These are phyloP conservation scores for Margaritispora aquatica DNA, from an alignment of 495 filamentous ascomycete species.

Conservation along the genomic window DNA sequence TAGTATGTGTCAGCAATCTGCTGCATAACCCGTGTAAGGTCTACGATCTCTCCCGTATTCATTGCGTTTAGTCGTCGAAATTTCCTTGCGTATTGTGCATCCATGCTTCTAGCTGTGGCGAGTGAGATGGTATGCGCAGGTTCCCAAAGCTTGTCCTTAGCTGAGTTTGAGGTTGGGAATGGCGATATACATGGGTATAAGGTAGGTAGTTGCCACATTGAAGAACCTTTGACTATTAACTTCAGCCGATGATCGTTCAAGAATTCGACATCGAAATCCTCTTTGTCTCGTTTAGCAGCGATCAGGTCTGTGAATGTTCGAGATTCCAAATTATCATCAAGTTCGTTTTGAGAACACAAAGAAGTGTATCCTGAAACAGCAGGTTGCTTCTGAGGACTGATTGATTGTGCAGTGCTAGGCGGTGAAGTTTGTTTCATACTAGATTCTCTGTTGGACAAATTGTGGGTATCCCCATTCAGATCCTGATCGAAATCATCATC, in stretches of 20 bases:
- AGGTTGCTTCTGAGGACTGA: not conserved
- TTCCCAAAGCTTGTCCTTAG: not conserved
- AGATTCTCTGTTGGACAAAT: not conserved
- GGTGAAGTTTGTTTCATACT: not conserved
- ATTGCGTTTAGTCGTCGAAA: not conserved
- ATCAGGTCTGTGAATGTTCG: no score
- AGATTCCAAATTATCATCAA: not conserved
- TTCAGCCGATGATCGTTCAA: not conserved
- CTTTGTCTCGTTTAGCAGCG: no score
- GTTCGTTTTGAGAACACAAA: not conserved
- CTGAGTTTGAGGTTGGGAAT: not conserved
- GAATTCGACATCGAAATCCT: not conserved
- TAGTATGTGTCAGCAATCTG: not conserved
- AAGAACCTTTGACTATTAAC: not conserved
- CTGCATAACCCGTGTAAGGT: not conserved
- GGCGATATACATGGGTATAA: not conserved
- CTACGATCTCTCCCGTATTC: not conserved
- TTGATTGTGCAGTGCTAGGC: not conserved
- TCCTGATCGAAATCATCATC: not conserved
- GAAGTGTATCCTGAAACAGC: not conserved
- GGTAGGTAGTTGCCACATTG: not conserved
- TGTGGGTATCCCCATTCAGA: not conserved
- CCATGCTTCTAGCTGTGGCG: not conserved
- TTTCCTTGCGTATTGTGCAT: not conserved
- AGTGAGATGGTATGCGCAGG: not conserved